Conservation (phyloP, 805 yeast genomes). For the Wickerhamomyces mucosus region DNA sequence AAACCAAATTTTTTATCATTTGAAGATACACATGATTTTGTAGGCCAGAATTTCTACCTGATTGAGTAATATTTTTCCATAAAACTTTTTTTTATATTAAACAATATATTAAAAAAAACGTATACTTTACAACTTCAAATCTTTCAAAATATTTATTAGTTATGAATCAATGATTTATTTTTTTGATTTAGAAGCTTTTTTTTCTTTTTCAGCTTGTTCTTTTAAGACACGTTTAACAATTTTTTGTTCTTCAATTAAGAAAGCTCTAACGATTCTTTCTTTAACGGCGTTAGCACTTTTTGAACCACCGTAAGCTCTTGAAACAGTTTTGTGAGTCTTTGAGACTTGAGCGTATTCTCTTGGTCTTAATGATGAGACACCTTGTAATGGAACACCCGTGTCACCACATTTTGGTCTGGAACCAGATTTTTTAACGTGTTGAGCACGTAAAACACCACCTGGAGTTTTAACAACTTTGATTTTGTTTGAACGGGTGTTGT, state of each 20-base stretch:
- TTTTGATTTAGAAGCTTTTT: constrained; percentile 34
- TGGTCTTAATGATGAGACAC: constrained; percentile 95
- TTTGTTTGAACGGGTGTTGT: constrained; percentile 99
- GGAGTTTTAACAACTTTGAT: constrained; percentile 99
- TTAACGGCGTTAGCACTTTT: constrained; percentile 98
- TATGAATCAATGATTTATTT: constrained; percentile 14
- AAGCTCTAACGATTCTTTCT: constrained; percentile 99
- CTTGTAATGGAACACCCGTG: constrained; percentile 72
- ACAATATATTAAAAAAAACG: no score
- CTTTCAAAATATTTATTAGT: constrained; percentile 2
- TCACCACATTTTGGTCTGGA: constrained; percentile 80
- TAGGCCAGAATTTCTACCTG: no score
- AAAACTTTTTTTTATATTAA: no score
- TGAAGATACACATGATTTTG: no score
- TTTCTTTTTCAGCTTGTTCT: constrained; percentile 88
- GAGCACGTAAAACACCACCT: constrained; percentile 98
- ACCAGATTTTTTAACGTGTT: constrained; percentile 87
- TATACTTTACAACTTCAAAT: no score
- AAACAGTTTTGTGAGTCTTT: constrained; percentile 95
- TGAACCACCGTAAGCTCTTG: constrained; percentile 99
- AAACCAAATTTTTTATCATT: no score
- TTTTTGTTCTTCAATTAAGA: constrained; percentile 99
- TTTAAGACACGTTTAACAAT: constrained; percentile 98
- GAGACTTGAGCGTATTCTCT: constrained; percentile 93
- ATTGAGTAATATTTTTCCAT: no score